Conservation (phyloP, 2,329 filamentous ascomycete genomes). For the Aphanoascus verrucosus region DNA sequence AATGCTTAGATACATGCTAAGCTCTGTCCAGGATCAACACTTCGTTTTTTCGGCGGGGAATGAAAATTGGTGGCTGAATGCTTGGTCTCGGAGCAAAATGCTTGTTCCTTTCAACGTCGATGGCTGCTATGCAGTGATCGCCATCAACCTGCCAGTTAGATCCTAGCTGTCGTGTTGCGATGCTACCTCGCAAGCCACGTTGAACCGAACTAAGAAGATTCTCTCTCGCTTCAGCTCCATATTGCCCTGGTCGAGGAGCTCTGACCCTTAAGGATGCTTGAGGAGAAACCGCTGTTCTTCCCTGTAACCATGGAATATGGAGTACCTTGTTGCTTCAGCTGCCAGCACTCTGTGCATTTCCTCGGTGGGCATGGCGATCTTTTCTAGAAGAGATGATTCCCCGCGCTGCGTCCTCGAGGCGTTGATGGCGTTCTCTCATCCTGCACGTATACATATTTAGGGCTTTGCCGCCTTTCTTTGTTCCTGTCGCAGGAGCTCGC, state of each 20-base stretch:
- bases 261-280: too few relatives aligned
- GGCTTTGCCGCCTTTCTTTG: neutral
- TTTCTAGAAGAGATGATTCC: neutral
- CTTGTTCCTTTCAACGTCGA: neutral
- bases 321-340: neutral
- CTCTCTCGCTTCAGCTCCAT: too few relatives aligned
- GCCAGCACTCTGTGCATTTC: neutral
- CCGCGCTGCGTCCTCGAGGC: neutral
- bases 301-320: too few relatives aligned
- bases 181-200: conserved; percentile 2
- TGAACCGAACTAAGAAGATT: neutral
- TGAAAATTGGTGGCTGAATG: neutral
- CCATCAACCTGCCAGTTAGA: neutral
- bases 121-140: neutral
- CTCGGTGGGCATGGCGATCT: neutral
- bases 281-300: too few relatives aligned
- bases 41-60: neutral
- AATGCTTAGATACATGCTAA: too few relatives aligned
- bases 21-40: too few relatives aligned
- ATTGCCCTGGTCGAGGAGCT: too few relatives aligned
- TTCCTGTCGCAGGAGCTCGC: neutral
- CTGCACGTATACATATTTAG: neutral
- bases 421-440: neutral
- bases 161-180: conserved; percentile 4
- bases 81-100: neutral